Base-by-base conservation (phyloP, 176 grass and related monocot species). In the Carex scoparia region DNA sequence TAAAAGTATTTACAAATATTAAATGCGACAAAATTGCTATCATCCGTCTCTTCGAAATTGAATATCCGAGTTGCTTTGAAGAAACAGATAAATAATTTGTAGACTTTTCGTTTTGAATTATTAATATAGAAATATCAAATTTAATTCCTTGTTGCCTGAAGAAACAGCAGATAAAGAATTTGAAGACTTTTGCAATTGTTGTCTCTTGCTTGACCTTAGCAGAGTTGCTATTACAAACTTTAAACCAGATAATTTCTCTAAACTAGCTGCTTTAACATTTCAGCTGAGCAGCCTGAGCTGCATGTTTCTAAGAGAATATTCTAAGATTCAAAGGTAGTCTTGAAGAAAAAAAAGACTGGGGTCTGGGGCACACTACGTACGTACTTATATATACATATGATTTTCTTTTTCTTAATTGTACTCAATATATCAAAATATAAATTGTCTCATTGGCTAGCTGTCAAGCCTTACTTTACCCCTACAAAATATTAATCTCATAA, bases 21-120 rank as follows among this genome's bases (percentile, higher is more conserved):
- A 79, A 78, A 58, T 51, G 53, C 51, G 15, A 53, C 74, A 79
- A 79, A 57, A 79, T 79, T 53, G 51, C 13, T 79, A 3, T 79
- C 74, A 58, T 55, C 49, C 5, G 27, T 56, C 23, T 77, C 72
- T 7, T 77, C 27, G 23, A 56, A 13, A 12, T 56, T 32, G 49
- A 56, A 56, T 31, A 15, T 56, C 12, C 23, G 5, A 27, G 72
- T 77, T 78, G 74, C 74, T 78, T 78, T 78, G 27, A 78, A 32
- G 49, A 78, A 78, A 78, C 72, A 49, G 23, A 32, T 57, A 32
- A 57, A 57, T 0, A 76, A 32, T 31, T 16, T 31, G 23, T 33
- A 16, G 28, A 23, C 23, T 23, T 23, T 23, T 23, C 23, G 23
- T 23, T 23, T 23, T 23, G 23, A 23, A 23, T 23, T 23, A 23